Evolutionary conservation across 352 stramenopile genomes (phyloP), one percentile per base, ranked within the genome.

Genomic region (Plasmopara halstedii): DNA sequence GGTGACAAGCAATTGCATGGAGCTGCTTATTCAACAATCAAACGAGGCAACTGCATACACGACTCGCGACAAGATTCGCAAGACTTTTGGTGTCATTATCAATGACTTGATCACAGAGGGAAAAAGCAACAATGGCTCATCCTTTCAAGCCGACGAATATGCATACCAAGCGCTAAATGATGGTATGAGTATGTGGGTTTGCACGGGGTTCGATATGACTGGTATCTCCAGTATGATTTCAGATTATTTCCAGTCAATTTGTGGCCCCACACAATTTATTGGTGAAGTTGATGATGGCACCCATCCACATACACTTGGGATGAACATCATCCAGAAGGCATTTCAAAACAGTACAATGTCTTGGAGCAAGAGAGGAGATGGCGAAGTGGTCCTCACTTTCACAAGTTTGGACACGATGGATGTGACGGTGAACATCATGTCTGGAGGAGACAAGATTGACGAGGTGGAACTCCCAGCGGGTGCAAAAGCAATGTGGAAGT

Each of bases 361-460:
- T 1, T 82, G 70, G 70, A 70, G 44, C 0, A 72, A 69, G 36
- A 43, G 47, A 4, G 65, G 67, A 36, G 65, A 78, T 31, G 70
- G 68, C 13, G 13, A 59, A 4, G 50, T 83, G 1, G 57, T 52
- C 18, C 46, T 81, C 38, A 67, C 47, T 0, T 83, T 85, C 37
- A 49, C 15, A 4, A 83, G 64, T 49, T 38, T 52, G 6, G 73
- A 85, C 23, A 63, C 52, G 15, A 55, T 74, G 21, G 56, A 76
- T 15, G 70, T 83, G 6, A 58, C 19, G 0, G 66, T 85, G 11
- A 78, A 77, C 33, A 64, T 85, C 32, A 52, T 18, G n/a, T 35
- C 31, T 18, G 31, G 31, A 35, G 68, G 73, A 8, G 50, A 73
- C 23, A 61, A 70, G 14, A 46, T 74, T n/a, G 61, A 64, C 7